Evolutionary conservation across 2,329 filamentous ascomycete species (phyloP), one percentile per base, ranked within the genome.

Genomic region (Trichophyton simii): DNA sequence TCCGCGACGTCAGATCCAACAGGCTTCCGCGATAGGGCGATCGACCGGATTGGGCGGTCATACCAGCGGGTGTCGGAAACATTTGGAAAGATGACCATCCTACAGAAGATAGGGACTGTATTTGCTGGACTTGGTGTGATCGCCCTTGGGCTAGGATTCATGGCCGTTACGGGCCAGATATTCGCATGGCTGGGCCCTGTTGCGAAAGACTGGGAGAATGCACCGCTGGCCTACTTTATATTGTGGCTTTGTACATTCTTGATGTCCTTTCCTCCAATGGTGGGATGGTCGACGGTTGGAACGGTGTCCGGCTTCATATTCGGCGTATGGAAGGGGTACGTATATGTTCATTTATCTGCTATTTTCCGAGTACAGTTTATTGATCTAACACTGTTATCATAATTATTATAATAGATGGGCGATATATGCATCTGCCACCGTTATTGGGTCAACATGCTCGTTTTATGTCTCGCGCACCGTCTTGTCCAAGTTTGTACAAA

Each of bases 401-500:
- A 67, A 68, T 31, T 31, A 28, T 28, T 4, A 28, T 6, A 31
- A 31, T 64, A 91, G 89, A 25, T 96, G 91, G 90, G 84, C 89
- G 66, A 85, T 96, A 66, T 87, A 89, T 58, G 87, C 90, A 1
- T 79, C 83, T 0, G 91, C 89, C 15, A 95, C 88, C 20, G 81
- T 96, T 1, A 74, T 84, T 36, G 94, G 94, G 44, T 90, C 87
- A 20, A 85, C 88, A 0, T 84, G 80, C 52, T 87, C 90, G 0
- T 97, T 99, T 71, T 71, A 95, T 62, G 84, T 88, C 54, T 91
- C 87, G 59, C 82, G 94, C 65, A 89, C 88, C 3, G 75, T 96
- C 50, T 79, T 97, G 63, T 87, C 87, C 66, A 78, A 77, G 52
- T 91, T 91, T 71, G 91, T 97, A 31, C 81, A 91, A 67, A 81